These are phyloP conservation scores for Lactarius deliciosus DNA, from an alignment of 768 basidiomycete species.

Conservation along the genomic window DNA sequence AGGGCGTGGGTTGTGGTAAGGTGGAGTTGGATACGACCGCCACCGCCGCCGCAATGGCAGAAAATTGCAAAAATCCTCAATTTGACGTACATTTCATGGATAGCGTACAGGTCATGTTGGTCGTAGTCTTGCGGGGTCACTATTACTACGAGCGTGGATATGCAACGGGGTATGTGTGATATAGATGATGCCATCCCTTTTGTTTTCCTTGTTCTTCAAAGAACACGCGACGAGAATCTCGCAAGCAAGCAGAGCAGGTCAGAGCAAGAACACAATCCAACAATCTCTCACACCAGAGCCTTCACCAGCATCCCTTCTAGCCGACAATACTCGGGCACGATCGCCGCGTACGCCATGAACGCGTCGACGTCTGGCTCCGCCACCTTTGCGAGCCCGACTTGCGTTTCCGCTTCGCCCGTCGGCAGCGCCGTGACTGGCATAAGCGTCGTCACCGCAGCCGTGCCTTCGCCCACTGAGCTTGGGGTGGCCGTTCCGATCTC, in stretches of 20 bases:
- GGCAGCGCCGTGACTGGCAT: slow-evolving; percentile 71
- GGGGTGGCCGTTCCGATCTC: slow-evolving; percentile 45
- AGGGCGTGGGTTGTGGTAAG: background rate
- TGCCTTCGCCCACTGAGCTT: slow-evolving; percentile 33
- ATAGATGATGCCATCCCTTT: slow-evolving; percentile 21
- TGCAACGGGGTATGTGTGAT: slow-evolving; percentile 15
- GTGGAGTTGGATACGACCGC: background rate
- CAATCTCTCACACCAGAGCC: slow-evolving; percentile 42
- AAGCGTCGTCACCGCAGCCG: slow-evolving; percentile 43
- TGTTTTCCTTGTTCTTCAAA: slow-evolving; percentile 1
- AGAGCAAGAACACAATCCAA: slow-evolving; percentile 21
- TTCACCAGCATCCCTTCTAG: slow-evolving; percentile 79
- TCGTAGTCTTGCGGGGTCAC: background rate
- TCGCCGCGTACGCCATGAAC: slow-evolving; percentile 81
- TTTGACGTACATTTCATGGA: slow-evolving; percentile 3
- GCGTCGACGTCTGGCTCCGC: slow-evolving; percentile 83
- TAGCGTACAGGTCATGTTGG: slow-evolving; percentile 10
- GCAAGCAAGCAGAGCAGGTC: slow-evolving; percentile 26
- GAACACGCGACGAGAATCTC: slow-evolving; percentile 8
- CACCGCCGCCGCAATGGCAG: background rate
- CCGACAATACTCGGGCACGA: slow-evolving; percentile 80
- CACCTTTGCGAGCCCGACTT: slow-evolving; percentile 76
- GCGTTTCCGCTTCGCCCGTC: slow-evolving; percentile 69
- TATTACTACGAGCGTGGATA: slow-evolving; percentile 7
- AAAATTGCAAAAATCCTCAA: background rate